These are phyloP conservation scores for Penstemon barbatus DNA, from an alignment of 257 asterid species.

Conservation along the genomic window DNA sequence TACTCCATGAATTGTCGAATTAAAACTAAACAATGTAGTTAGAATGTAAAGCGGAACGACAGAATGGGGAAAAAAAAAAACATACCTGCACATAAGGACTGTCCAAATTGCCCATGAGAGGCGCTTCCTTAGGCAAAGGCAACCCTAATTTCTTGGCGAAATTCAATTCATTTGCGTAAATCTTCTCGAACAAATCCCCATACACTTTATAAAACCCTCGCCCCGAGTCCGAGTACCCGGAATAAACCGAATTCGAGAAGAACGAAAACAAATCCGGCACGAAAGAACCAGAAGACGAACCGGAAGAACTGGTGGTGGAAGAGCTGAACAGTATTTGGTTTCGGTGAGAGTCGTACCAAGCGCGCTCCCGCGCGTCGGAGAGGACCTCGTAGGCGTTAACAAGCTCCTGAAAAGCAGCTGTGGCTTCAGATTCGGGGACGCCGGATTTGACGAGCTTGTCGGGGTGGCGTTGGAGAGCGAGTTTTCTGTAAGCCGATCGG, in stretches of 20 bases:
- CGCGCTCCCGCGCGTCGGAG: slow-evolving; percentile 82
- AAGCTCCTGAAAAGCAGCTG: slow-evolving; percentile 91
- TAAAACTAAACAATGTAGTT: no score
- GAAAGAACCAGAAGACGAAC: slow-evolving; percentile 37
- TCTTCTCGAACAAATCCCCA: slow-evolving; percentile 67
- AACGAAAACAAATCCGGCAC: slow-evolving; percentile 74
- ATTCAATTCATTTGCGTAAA: slow-evolving; percentile 63
- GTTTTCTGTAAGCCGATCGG: slow-evolving; percentile 78
- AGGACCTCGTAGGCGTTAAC: slow-evolving; percentile 91
- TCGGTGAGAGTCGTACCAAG: slow-evolving; percentile 98
- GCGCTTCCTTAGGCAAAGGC: slow-evolving; percentile 78
- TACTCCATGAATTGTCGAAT: no score
- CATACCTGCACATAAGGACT: slow-evolving; percentile 79
- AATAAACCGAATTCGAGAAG: slow-evolving; percentile 79
- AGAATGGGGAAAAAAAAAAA: neutral
- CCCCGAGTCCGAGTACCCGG: slow-evolving; percentile 79
- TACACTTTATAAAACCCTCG: slow-evolving; percentile 85
- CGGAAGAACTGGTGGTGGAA: slow-evolving; percentile 35
- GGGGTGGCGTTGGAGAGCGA: slow-evolving; percentile 98
- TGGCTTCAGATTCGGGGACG: slow-evolving; percentile 84
- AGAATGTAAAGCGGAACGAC: no score
- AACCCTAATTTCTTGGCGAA: slow-evolving; percentile 66
- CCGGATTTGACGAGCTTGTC: slow-evolving; percentile 85
- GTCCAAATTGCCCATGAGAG: slow-evolving; percentile 78
- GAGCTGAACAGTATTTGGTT: slow-evolving; percentile 74